Conservation (phyloP, 2,329 filamentous ascomycete genomes). For the Tolypocladium paradoxum region DNA sequence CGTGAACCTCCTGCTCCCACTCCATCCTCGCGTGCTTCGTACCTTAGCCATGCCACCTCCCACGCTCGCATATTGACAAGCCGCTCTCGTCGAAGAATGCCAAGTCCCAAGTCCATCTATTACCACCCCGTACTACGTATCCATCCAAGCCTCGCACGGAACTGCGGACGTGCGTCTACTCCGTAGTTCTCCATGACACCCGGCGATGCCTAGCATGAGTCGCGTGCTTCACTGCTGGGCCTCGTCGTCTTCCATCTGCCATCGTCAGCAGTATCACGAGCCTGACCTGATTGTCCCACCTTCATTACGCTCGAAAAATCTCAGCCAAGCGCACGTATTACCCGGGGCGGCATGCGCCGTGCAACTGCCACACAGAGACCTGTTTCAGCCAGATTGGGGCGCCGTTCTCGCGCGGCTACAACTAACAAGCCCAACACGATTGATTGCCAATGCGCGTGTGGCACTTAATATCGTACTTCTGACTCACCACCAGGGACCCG, state of each 20-base stretch:
- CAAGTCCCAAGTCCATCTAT: background rate
- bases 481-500: background rate
- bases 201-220: background rate
- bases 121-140: no score
- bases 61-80: background rate
- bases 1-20: background rate
- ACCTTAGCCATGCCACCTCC: no score
- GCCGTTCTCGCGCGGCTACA: background rate
- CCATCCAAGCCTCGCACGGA: no score
- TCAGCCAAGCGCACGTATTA: background rate
- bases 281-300: background rate
- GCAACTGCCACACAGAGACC: background rate
- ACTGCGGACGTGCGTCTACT: background rate
- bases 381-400: background rate
- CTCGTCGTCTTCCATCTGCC: background rate
- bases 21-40: background rate
- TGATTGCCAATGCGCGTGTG: background rate
- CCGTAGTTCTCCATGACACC: background rate
- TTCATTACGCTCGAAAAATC: background rate
- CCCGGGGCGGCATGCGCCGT: background rate
- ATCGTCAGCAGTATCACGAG: background rate
- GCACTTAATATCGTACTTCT: background rate
- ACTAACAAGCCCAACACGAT: background rate
- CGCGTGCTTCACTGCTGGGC: background rate
- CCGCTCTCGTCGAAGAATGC: background rate